Evolutionary conservation across 495 filamentous ascomycete genomes (phyloP), one percentile per base, ranked within the genome.

Genomic region (Lasiosphaeriaceae sp.): DNA sequence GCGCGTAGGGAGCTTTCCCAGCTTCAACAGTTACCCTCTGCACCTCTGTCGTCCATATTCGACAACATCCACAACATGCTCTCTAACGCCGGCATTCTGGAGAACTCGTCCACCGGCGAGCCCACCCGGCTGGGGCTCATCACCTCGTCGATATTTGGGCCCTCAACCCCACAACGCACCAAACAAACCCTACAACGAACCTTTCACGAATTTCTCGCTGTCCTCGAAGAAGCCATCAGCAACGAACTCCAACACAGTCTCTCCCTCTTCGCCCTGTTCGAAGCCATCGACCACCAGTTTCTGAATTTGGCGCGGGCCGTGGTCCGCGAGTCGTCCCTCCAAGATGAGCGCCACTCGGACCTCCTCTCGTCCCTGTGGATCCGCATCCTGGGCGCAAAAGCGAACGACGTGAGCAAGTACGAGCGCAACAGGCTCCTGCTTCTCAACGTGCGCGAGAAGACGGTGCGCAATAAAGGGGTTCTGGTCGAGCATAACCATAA

Each of bases 261-360:
- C 3, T 79, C 83, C 0, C 82, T 96, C 2, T 93, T 96, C 66
- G 77, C 79, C 9, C 83, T 96, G 11, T 96, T 96, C 71, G 90
- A 95, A 58, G 81, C 84, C 51, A 90, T 96, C 60, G 92, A 96
- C 70, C 81, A 83, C 37, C 90, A 95, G 64, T 96, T 96, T 74
- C 77, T 88, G 44, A 96, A 94, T 65, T 77, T 96, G 0, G 89
- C 89, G 43, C 86, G 92, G 46, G 87, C 86, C n/a, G 90, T 96
- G 9, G 83, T 88, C 37, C 88, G 89, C 66, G 92, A 96, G 65
- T 80, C 83, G 19, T 87, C 88, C 58, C 77, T 82, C 26, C 90
- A 96, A 60, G 90, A 95, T 58, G 81, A 85, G 4, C 80, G 83
- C 14, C 88, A 96, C 65, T 83, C 78, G 57, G 89, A 95, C 54